Conservation (phyloP, 2,329 filamentous ascomycete genomes). For the Alternaria incomplexa region DNA sequence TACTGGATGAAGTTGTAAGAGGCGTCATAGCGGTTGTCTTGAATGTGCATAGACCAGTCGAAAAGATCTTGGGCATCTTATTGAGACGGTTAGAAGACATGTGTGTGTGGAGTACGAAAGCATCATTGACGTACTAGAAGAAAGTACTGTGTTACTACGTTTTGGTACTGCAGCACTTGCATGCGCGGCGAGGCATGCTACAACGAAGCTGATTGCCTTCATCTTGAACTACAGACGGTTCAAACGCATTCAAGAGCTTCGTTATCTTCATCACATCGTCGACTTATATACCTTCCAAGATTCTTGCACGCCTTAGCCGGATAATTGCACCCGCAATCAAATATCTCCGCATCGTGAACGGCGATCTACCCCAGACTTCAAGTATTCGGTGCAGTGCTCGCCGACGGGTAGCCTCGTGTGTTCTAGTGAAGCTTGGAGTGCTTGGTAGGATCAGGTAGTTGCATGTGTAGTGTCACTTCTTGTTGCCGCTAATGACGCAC, state of each 20-base stretch:
- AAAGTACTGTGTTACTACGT: not conserved
- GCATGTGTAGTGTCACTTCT: not conserved
- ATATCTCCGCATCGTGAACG: not conserved
- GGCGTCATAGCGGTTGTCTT: conserved; percentile 50
- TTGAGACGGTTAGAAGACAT: not conserved
- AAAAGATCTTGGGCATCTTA: conserved; percentile 19
- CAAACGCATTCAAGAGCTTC: not conserved
- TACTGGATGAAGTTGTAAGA: conserved; percentile 54
- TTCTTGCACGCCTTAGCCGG: not conserved
- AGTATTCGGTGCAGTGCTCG: not conserved
- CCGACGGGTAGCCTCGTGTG: not conserved
- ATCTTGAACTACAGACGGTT: not conserved
- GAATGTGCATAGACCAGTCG: conserved; percentile 21
- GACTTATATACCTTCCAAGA: not conserved
- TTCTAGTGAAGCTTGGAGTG: not conserved
- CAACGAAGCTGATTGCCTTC: not conserved
- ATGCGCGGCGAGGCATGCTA: not conserved
- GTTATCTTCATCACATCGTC: not conserved
- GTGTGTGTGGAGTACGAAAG: not conserved
- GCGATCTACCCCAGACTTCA: not conserved
- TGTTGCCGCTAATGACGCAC: not conserved
- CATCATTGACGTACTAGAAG: not conserved
- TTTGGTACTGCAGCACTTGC: not conserved
- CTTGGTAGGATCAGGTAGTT: not conserved
- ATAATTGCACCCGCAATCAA: not conserved